phyloP scores from a whole-genome alignment of 768 basidiomycete species.

The Cystofilobasidium capitatum region DNA sequence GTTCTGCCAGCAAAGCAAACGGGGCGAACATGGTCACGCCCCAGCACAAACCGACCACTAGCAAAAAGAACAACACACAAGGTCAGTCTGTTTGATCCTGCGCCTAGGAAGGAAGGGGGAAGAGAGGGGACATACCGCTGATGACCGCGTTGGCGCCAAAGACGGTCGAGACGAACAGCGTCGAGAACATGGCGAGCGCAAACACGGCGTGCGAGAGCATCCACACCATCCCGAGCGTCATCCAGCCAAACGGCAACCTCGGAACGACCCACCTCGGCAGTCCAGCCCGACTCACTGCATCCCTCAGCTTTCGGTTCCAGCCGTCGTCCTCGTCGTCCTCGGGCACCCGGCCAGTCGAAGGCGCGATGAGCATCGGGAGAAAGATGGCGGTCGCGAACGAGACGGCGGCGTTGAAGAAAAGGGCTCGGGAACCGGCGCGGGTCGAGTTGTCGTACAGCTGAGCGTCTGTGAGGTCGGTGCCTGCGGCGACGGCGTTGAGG shows the following conservation, averaged over 20 bases:
- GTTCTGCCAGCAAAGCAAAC: constrained; percentile 60
- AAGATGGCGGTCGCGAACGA: constrained; percentile 58
- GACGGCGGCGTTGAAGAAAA: constrained; percentile 67
- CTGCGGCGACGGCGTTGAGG: neutral
- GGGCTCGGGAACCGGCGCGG: constrained; percentile 69
- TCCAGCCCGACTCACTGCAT: neutral
- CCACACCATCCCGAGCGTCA: constrained; percentile 30
- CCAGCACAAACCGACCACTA: neutral
- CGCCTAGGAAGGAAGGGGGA: neutral
- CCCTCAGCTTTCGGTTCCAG: constrained; percentile 13
- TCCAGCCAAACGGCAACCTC: constrained; percentile 29
- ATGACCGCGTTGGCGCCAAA: constrained; percentile 58
- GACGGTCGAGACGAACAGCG: constrained; percentile 53
- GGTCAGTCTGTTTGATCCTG: constrained; percentile 18
- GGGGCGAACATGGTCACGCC: constrained; percentile 27
- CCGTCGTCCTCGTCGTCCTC: constrained; percentile 12
- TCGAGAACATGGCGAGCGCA: constrained; percentile 65
- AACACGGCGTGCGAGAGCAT: constrained; percentile 62
- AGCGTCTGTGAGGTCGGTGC: constrained; percentile 36
- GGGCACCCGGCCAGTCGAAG: constrained; percentile 1
- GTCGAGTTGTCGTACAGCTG: constrained; percentile 58
- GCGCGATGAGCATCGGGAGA: constrained; percentile 53
- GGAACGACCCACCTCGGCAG: constrained; percentile 5
- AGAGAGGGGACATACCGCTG: constrained; percentile 37
- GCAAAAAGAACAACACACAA: neutral